Percentiles rank a stretch among this genome's conserved stretches.
These are phyloP conservation scores for Rhizoctonia solani DNA, from an alignment of 1,284 basidiomycete genomes.

Conservation along the genomic window DNA sequence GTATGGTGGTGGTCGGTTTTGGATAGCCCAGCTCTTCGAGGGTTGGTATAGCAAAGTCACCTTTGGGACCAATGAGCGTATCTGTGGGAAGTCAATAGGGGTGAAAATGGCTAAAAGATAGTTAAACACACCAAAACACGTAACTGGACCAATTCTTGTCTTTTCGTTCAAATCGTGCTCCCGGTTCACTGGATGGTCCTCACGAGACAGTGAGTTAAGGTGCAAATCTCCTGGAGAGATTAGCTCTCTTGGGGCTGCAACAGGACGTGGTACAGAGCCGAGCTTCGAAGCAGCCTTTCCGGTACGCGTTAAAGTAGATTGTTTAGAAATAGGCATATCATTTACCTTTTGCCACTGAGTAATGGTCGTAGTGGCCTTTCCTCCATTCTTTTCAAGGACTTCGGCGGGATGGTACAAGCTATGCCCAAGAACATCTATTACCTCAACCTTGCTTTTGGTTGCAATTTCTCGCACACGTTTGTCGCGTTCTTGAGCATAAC, in stretches of 20 bases:
- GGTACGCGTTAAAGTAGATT: constrained; percentile 2
- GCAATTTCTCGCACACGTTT: constrained; percentile 42
- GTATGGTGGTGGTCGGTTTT: constrained; percentile 50
- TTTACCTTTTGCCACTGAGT: constrained; percentile 45
- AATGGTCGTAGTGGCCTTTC: constrained; percentile 46
- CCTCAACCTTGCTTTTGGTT: constrained; percentile 43
- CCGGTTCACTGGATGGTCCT: constrained; percentile 36
- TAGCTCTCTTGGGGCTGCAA: constrained; percentile 42
- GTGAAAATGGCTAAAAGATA: too few species aligned
- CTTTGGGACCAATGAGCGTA: constrained; percentile 47
- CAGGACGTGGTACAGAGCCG: constrained; percentile 40
- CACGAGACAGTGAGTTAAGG: constrained; percentile 37
- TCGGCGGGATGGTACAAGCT: constrained; percentile 49
- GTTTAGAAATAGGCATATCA: neutral
- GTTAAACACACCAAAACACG: constrained; percentile 43
- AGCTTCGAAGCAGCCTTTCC: constrained; percentile 43
- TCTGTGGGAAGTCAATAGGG: constrained; percentile 42
- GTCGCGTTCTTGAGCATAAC: constrained; percentile 41
- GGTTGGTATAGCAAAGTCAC: constrained; percentile 53
- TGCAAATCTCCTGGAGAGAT: constrained; percentile 44
- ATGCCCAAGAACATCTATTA: constrained; percentile 47
- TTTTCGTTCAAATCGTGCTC: constrained; percentile 45
- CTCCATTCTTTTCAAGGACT: constrained; percentile 44
- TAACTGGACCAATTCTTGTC: constrained; percentile 42
- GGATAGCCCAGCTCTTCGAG: constrained; percentile 52